Percentiles rank a stretch among this genome's conserved stretches.
phyloP scores from a whole-genome alignment of 1,284 basidiomycete genomes.

The Coriolopsis trogii region DNA sequence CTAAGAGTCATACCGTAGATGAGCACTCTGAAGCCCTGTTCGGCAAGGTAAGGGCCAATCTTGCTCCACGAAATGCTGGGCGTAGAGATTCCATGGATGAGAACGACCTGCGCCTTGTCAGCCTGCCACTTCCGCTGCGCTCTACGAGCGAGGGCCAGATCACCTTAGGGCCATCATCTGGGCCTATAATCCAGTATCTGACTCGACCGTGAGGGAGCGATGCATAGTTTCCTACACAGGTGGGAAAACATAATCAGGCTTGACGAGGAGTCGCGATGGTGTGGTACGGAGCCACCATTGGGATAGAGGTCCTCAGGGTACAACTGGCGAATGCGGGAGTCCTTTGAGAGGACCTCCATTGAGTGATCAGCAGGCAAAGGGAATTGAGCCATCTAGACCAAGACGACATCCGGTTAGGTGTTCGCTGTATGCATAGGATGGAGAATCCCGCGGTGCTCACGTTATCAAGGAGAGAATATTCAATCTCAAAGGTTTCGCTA shows the following conservation, averaged over 20 bases:
- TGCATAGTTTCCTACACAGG: slow-evolving; percentile 28
- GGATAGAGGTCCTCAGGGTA: slow-evolving; percentile 34
- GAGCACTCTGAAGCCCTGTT: slow-evolving; percentile 67
- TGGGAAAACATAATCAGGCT: background rate
- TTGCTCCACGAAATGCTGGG: slow-evolving; percentile 73
- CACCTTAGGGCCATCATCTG: slow-evolving; percentile 71
- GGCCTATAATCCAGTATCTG: slow-evolving; percentile 77
- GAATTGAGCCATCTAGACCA: too few species aligned
- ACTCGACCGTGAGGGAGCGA: slow-evolving; percentile 38
- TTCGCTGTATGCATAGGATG: too few species aligned
- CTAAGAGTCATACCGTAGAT: slow-evolving; percentile 57
- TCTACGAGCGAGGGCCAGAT: slow-evolving; percentile 18
- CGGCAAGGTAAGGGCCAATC: slow-evolving; percentile 62
- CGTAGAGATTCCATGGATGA: slow-evolving; percentile 75
- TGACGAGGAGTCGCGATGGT: background rate
- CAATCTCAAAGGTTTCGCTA: too few species aligned
- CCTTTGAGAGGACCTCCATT: slow-evolving; percentile 29
- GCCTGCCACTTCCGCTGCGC: background rate
- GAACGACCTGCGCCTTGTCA: slow-evolving; percentile 53
- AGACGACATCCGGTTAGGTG: too few species aligned
- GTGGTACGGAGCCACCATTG: slow-evolving; percentile 20
- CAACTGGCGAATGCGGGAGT: slow-evolving; percentile 27
- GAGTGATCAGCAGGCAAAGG: slow-evolving; percentile 28
- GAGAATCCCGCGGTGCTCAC: too few species aligned
- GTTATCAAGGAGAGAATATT: too few species aligned